Conservation (phyloP, 2,329 filamentous ascomycete species). For the Alternaria solani region DNA sequence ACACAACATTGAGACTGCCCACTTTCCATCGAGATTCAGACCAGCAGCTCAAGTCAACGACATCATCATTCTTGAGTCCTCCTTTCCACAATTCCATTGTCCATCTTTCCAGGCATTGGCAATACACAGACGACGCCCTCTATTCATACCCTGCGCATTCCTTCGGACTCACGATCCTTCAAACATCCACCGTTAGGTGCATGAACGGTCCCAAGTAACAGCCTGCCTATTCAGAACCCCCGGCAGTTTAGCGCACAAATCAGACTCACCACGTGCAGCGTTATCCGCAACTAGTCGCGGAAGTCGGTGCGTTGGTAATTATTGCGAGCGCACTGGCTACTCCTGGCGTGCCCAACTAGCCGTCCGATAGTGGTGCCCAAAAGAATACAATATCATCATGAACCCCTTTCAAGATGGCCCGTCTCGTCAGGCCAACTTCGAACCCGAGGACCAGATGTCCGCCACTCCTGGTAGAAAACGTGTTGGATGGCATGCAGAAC, state of each 20-base stretch:
- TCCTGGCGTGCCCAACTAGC: slow-evolving; percentile 14
- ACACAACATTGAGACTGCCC: slow-evolving; percentile 2
- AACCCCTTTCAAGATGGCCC: slow-evolving; percentile 33
- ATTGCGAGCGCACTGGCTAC: slow-evolving; percentile 13
- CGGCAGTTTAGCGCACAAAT: slow-evolving; percentile 19
- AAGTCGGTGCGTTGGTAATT: slow-evolving; percentile 22
- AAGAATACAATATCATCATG: slow-evolving; percentile 37
- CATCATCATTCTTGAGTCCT: not conserved
- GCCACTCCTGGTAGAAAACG: slow-evolving; percentile 42
- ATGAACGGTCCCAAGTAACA: slow-evolving; percentile 22
- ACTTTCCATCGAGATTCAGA: slow-evolving; percentile 7
- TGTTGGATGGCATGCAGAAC: slow-evolving; percentile 45
- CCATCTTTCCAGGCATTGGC: not conserved
- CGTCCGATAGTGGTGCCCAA: slow-evolving; percentile 17
- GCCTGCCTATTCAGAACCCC: slow-evolving; percentile 20
- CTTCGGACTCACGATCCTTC: slow-evolving; percentile 25
- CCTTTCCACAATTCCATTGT: not conserved
- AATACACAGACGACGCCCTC: slow-evolving; percentile 19
- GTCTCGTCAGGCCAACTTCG: slow-evolving; percentile 24
- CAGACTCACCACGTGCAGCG: slow-evolving; percentile 27
- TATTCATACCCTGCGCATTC: slow-evolving; percentile 30
- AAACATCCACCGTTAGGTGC: slow-evolving; percentile 29
- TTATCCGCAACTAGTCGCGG: slow-evolving; percentile 25
- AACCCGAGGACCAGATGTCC: slow-evolving; percentile 39
- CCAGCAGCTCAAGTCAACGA: not conserved